Percentiles rank a stretch among this genome's conserved stretches.
Evolutionary conservation across 2,329 filamentous ascomycete species (phyloP).

Genomic region (Xylariales sp.): DNA sequence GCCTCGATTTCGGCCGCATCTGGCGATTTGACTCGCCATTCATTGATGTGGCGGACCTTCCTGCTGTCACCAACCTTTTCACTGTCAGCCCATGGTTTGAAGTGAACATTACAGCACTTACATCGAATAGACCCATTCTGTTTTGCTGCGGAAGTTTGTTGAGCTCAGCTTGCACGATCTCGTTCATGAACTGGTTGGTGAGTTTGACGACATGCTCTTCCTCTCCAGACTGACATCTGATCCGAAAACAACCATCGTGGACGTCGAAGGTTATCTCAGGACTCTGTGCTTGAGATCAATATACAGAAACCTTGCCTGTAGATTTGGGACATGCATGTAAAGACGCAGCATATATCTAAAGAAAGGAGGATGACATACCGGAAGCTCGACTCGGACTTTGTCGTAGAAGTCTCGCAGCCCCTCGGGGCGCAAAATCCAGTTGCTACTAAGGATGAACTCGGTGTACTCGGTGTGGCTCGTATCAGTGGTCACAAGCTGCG

Average conservation of each 20-base stretch:
- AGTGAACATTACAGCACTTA: not conserved
- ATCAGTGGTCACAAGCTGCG: not conserved
- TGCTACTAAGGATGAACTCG: constrained; percentile 8
- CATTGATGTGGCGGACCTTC: constrained; percentile 5
- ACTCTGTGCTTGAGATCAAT: not conserved
- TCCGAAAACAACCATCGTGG: constrained; percentile 7
- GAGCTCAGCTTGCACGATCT: constrained; percentile 8
- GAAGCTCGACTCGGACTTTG: not conserved
- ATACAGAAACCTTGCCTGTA: too few relatives aligned
- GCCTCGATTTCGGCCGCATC: not conserved
- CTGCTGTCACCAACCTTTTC: constrained; percentile 2
- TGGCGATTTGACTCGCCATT: not conserved
- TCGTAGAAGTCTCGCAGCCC: constrained; percentile 9
- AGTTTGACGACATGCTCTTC: not conserved
- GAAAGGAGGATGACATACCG: not conserved
- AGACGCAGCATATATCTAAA: not conserved
- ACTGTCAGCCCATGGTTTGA: not conserved
- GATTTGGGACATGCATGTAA: too few relatives aligned
- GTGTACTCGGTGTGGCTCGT: not conserved
- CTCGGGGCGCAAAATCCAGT: constrained; percentile 10
- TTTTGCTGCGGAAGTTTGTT: not conserved
- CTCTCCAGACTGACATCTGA: constrained; percentile 2
- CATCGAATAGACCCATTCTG: not conserved
- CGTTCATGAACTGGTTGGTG: constrained; percentile 2
- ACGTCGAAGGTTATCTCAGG: constrained; percentile 7